These are phyloP conservation scores for Aristolochia fimbriata DNA, from an alignment of 164 flowering plant genomes.

Conservation along the genomic window DNA sequence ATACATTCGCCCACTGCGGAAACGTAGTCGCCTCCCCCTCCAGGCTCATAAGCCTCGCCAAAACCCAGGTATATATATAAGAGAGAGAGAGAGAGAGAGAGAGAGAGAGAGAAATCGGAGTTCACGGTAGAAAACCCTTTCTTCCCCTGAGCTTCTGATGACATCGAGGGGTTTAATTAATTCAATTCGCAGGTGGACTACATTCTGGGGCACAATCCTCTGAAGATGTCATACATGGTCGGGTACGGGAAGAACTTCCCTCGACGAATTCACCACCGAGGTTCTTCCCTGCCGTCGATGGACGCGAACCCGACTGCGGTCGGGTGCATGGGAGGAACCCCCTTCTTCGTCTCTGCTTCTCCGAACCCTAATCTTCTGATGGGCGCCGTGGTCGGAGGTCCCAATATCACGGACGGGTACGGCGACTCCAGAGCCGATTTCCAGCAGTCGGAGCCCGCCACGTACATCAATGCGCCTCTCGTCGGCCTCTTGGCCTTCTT, in stretches of 20 bases:
- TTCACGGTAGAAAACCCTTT: background rate
- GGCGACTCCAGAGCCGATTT: constrained; percentile 30
- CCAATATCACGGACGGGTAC: constrained; percentile 30
- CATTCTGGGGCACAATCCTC: constrained; percentile 51
- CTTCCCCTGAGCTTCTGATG: background rate
- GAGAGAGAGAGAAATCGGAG: background rate
- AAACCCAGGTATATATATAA: constrained; percentile 19
- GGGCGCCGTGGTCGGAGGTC: constrained; percentile 76
- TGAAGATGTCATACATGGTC: constrained; percentile 71
- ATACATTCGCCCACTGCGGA: constrained; percentile 20
- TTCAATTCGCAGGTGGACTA: constrained; percentile 39
- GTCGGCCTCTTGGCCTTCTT: constrained; percentile 55
- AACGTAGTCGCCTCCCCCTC: constrained; percentile 10
- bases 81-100: no score
- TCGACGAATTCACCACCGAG: constrained; percentile 50
- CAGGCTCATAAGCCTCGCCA: constrained; percentile 12
- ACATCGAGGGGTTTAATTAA: background rate
- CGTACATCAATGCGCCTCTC: constrained; percentile 66
- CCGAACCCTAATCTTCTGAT: constrained; percentile 43
- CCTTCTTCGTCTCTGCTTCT: constrained; percentile 18
- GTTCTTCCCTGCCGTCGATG: constrained; percentile 44
- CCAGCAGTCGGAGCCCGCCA: constrained; percentile 52
- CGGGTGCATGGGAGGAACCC: constrained; percentile 32
- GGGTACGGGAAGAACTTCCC: constrained; percentile 62
- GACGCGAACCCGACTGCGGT: constrained; percentile 21